Evolutionary conservation across 805 yeast species (phyloP), one percentile per base, ranked within the genome.

Genomic region (Yarrowia osloensis): DNA sequence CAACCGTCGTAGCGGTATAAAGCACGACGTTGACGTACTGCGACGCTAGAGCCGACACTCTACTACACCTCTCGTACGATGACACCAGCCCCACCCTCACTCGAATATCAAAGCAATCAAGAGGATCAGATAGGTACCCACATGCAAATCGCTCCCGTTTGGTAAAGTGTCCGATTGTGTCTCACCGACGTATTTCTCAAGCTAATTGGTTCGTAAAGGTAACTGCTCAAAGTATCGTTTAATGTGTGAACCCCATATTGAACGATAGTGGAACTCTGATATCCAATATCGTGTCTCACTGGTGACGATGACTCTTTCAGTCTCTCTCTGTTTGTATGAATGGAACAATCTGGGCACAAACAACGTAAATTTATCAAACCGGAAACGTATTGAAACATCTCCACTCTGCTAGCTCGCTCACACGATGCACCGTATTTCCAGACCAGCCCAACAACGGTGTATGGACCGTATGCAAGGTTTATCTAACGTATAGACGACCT

Each of bases 231-330:
- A 22, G 15, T 12, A 19, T 19, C 17, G 22, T 9, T 40, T 40
- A 13, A 13, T 42, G 5, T 22, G 26, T 7, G 21, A 46, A 24
- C 29, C 21, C 31, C 49, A 42, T 24, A 15, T 44, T 12, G 19
- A 46, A 8, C 9, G 21, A 46, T 26, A 46, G n/a, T 8, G 21
- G 52, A 26, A 46, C 33, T n/a, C n/a, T 46, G 52, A 46, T 26
- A 46, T 49, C 54, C 37, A 49, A 49, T 29, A 49, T 49, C 8
- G 5, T 49, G 54, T 49, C 54, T 49, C 54, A 49, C 33, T 11
- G 9, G 9, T 6, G 22, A n/a, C 35, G 31, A 24, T 49, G 35
- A 49, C 52, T 26, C 33, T 46, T 46, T 26, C 4, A 7, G 9
- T 11, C 19, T 44, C 21, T 24, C 29, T 24, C 19, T 21, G 26